A percentile compares a stretch with the other conserved stretches of the same genome.
Evolutionary conservation across 768 basidiomycete species (phyloP).

Genomic region (Psilocybe subaeruginosa): DNA sequence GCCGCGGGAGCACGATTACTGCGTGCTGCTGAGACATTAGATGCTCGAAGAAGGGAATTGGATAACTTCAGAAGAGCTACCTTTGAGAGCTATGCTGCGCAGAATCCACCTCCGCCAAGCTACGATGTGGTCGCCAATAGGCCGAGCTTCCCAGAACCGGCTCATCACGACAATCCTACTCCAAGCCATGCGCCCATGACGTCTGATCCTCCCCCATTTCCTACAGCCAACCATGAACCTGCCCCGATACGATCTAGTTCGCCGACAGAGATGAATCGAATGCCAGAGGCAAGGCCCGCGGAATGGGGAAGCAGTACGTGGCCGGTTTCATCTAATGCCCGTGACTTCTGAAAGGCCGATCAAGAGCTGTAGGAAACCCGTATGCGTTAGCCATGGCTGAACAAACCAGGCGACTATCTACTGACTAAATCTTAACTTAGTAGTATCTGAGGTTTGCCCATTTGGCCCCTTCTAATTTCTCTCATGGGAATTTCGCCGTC

Average conservation of each 20-base stretch:
- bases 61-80: slow-evolving; percentile 33
- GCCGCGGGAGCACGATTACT: slow-evolving; percentile 30
- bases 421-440: background rate
- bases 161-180: slow-evolving; percentile 1
- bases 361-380: slow-evolving; percentile 33
- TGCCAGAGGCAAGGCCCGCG: slow-evolving; percentile 10
- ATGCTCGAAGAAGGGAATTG: slow-evolving; percentile 29
- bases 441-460: background rate
- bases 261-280: background rate
- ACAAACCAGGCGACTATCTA: slow-evolving; percentile 13
- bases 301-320: slow-evolving; percentile 37
- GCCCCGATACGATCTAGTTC: background rate
- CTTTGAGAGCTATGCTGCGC: slow-evolving; percentile 34
- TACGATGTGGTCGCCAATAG: slow-evolving; percentile 26
- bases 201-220: background rate
- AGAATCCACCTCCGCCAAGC: slow-evolving; percentile 31
- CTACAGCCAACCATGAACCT: background rate
- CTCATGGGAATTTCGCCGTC: background rate
- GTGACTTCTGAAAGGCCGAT: slow-evolving; percentile 11
- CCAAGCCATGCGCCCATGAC: slow-evolving; percentile 1
- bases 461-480: background rate
- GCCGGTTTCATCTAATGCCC: background rate
- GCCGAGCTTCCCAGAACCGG: slow-evolving; percentile 5
- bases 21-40: slow-evolving; percentile 27
- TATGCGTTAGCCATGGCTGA: slow-evolving; percentile 37